Evolutionary conservation across 371 early-diverging fungal genomes (phyloP).

Genomic region (Apophysomyces sp.): DNA sequence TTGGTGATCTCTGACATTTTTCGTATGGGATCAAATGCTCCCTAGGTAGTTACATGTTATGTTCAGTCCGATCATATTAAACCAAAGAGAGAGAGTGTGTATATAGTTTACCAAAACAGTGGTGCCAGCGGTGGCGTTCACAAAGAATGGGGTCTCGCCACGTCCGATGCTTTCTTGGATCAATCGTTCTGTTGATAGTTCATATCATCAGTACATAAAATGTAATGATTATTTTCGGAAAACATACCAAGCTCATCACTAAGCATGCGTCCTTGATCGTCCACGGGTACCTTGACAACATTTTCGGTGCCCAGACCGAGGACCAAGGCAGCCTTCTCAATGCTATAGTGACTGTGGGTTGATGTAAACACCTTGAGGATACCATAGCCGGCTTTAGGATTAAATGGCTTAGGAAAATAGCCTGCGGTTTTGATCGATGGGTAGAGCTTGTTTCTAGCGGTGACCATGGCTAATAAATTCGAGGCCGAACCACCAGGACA

Average conservation of each 20-base stretch:
- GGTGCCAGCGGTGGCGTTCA: conserved; percentile 87
- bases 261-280: conserved; percentile 66
- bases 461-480: conserved; percentile 80
- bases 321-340: conserved; percentile 74
- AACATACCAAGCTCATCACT: conserved; percentile 54
- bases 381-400: conserved; percentile 39
- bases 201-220: neutral
- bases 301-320: conserved; percentile 76
- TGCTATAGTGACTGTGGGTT: conserved; percentile 75
- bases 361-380: conserved; percentile 75
- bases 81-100: neutral
- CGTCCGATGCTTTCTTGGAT: conserved; percentile 43
- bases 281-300: conserved; percentile 69
- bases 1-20: conserved; percentile 59
- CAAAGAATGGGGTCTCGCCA: conserved; percentile 71
- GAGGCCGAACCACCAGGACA: conserved; percentile 84
- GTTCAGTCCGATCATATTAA: neutral
- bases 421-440: conserved; percentile 62
- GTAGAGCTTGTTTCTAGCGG: conserved; percentile 71
- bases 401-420: conserved; percentile 49
- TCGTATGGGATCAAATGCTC: conserved; percentile 79
- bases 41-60: conserved; percentile 40
- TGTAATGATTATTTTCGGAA: neutral
- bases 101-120: conserved; percentile 65
- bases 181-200: conserved; percentile 36